phyloP scores from a whole-genome alignment of 352 stramenopile species.

The Poterioochromonas sp. region DNA sequence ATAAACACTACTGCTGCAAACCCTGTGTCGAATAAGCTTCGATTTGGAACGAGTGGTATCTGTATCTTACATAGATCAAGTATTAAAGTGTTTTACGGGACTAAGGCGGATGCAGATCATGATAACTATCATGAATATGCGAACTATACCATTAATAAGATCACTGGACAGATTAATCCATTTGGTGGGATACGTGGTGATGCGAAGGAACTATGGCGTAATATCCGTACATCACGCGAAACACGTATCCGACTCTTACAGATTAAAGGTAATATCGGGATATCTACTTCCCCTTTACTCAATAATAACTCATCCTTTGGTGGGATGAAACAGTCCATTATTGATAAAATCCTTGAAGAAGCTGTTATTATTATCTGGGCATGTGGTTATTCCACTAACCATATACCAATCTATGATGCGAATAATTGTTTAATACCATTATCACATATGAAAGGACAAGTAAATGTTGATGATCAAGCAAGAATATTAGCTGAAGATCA shows the following conservation, averaged over 20 bases:
- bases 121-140: constrained; percentile 56
- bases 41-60: constrained; percentile 7
- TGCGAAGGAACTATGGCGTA: constrained; percentile 62
- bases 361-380: constrained; percentile 65
- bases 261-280: constrained; percentile 52
- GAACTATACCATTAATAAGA: constrained; percentile 48
- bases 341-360: constrained; percentile 56
- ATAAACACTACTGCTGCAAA: not conserved
- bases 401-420: constrained; percentile 48
- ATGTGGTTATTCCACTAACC: constrained; percentile 59
- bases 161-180: constrained; percentile 63
- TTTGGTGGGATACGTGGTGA: constrained; percentile 70
- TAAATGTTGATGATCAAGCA: constrained; percentile 58
- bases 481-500: constrained; percentile 44
- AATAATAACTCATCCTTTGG: not conserved
- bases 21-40: not conserved
- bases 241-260: constrained; percentile 60
- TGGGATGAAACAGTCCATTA: constrained; percentile 45
- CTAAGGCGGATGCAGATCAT: constrained; percentile 61
- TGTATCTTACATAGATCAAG: constrained; percentile 30
- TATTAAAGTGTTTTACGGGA: constrained; percentile 54
- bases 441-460: constrained; percentile 50
- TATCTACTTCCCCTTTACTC: not conserved
- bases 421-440: constrained; percentile 51
- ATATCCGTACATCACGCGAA: constrained; percentile 55